Conservation (phyloP, 441 rosid genomes). For the Euphorbia celastroides region DNA sequence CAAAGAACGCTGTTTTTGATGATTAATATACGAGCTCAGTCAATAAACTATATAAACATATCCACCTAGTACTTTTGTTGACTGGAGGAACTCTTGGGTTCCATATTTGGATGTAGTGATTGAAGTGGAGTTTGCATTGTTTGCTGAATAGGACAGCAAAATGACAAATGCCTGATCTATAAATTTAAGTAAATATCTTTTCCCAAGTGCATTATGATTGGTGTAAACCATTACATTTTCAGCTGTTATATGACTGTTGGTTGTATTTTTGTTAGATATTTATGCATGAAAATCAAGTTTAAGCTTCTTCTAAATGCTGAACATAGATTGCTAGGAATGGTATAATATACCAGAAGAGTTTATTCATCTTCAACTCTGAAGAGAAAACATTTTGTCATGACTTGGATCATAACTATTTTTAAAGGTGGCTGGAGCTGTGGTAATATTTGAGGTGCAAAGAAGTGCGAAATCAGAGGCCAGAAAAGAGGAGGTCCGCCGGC, state of each 20-base stretch:
- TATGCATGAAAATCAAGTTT: too few relatives aligned
- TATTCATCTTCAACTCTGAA: background rate
- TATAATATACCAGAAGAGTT: background rate
- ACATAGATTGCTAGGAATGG: background rate
- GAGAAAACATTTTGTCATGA: background rate
- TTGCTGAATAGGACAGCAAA: background rate
- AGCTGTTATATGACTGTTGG: background rate
- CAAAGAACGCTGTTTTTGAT: background rate
- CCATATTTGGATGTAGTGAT: background rate
- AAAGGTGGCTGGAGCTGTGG: slow-evolving; percentile 69
- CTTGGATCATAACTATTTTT: background rate
- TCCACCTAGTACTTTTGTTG: background rate
- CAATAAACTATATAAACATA: background rate
- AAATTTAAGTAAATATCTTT: background rate
- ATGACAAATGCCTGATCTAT: background rate
- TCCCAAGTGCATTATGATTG: background rate
- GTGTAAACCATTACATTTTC: background rate
- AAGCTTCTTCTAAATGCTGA: too few relatives aligned
- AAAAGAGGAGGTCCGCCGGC: slow-evolving; percentile 73
- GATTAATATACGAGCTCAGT: background rate
- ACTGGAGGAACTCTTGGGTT: background rate
- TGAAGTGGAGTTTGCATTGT: background rate
- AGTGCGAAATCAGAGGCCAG: slow-evolving; percentile 88
- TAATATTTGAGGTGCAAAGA: slow-evolving; percentile 87
- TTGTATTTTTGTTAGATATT: background rate